Evolutionary conservation across 2,329 filamentous ascomycete genomes (phyloP).

Genomic region (Exophiala dermatitidis): DNA sequence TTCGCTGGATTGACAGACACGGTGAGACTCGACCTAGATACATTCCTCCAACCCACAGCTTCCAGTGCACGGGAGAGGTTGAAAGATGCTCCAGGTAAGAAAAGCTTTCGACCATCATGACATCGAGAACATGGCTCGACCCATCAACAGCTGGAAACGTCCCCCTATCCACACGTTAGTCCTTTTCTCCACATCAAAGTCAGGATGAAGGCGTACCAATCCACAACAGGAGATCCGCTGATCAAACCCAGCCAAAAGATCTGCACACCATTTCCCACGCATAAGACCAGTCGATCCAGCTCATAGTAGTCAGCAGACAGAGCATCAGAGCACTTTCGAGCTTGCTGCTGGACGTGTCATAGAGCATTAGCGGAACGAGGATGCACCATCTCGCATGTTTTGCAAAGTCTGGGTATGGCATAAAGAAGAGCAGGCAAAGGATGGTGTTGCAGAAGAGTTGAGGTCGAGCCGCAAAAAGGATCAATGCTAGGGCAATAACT

Average conservation of each 20-base stretch:
- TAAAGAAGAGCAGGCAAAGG: conserved; percentile 3
- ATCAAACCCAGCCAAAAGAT: neutral
- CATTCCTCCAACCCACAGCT: no score
- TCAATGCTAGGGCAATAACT: neutral
- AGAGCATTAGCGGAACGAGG: neutral
- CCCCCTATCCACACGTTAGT: no score
- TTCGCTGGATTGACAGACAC: no score
- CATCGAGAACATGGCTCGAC: no score
- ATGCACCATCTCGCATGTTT: conserved; percentile 1
- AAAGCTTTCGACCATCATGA: no score
- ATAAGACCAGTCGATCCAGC: neutral
- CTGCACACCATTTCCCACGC: neutral
- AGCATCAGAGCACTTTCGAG: neutral
- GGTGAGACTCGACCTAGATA: no score
- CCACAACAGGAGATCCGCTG: neutral
- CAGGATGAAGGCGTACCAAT: no score
- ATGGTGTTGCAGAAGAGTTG: conserved; percentile 1
- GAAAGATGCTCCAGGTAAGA: no score
- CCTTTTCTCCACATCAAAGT: no score
- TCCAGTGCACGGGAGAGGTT: no score
- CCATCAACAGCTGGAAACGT: no score
- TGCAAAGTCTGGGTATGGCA: conserved; percentile 1
- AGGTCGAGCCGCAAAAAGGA: neutral
- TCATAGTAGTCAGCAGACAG: neutral
- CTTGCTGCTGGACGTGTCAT: neutral